These are phyloP conservation scores for Didymella sp. DNA, from an alignment of 2,329 filamentous ascomycete genomes.

Conservation along the genomic window DNA sequence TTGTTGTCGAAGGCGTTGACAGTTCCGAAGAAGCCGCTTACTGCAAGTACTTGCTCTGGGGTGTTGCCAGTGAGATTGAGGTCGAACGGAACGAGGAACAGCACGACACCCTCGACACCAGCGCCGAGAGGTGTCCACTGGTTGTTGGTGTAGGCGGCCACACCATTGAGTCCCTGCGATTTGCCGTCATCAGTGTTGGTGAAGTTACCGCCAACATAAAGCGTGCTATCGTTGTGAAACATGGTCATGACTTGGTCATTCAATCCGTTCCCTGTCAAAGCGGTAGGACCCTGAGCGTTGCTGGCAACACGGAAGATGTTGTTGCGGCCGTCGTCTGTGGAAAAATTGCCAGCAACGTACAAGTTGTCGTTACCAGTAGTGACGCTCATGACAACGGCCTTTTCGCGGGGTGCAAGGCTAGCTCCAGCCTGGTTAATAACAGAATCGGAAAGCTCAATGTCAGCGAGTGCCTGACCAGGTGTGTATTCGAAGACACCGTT, in stretches of 20 bases:
- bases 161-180: conserved; percentile 71
- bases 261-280: conserved; percentile 73
- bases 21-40: conserved; percentile 80
- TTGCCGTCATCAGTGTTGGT: conserved; percentile 71
- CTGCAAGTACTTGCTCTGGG: conserved; percentile 75
- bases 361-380: conserved; percentile 64
- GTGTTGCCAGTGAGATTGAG: conserved; percentile 76
- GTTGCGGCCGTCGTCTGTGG: conserved; percentile 61
- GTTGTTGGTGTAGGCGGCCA: conserved; percentile 75
- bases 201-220: conserved; percentile 85
- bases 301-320: conserved; percentile 77
- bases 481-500: conserved; percentile 93
- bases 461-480: conserved; percentile 66
- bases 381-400: conserved; percentile 75
- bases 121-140: conserved; percentile 81
- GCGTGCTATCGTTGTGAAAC: conserved; percentile 66
- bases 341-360: conserved; percentile 87
- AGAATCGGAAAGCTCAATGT: conserved; percentile 72
- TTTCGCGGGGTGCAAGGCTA: conserved; percentile 63
- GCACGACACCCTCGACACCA: conserved; percentile 82
- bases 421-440: conserved; percentile 78
- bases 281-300: conserved; percentile 64
- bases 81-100: conserved; percentile 74
- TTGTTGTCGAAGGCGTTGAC: conserved; percentile 73
- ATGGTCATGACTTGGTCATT: conserved; percentile 80